Evolutionary conservation across 208 protist genomes (phyloP).

Genomic region (Wallacemonas rigidus): DNA sequence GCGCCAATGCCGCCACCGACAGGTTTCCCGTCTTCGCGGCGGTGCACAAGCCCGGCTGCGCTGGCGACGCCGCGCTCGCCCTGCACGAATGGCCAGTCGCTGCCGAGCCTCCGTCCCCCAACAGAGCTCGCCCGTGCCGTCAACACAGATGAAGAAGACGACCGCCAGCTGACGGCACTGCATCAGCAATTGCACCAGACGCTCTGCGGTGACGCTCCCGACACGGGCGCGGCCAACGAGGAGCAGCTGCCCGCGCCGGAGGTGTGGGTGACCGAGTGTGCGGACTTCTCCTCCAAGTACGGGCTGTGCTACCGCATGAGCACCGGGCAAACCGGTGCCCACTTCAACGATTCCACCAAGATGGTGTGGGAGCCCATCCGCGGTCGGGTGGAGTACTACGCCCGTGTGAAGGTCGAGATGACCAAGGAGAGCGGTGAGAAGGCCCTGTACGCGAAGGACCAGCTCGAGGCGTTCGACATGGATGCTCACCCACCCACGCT

Average conservation of each 20-base stretch:
- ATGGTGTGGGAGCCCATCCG: constrained; percentile 90
- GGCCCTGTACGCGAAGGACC: constrained; percentile 66
- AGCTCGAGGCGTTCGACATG: constrained; percentile 78
- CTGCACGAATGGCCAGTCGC: background rate
- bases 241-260: constrained; percentile 32
- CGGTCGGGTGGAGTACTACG: constrained; percentile 82
- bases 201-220: constrained; percentile 8
- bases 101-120: background rate
- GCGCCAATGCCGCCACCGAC: background rate
- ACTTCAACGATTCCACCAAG: constrained; percentile 98
- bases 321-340: constrained; percentile 94
- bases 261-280: constrained; percentile 92
- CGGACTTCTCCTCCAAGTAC: constrained; percentile 98
- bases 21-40: background rate
- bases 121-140: background rate
- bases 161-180: background rate
- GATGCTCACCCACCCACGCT: constrained; percentile 74
- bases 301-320: constrained; percentile 96
- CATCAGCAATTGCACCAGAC: background rate
- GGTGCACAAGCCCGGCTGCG: background rate
- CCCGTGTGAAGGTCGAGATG: constrained; percentile 61
- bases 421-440: constrained; percentile 24
- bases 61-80: background rate
- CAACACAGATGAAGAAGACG: background rate
- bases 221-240: background rate